Evolutionary conservation across 2,329 filamentous ascomycete species (phyloP), one percentile per base, ranked within the genome.

Genomic region (Cadophora sp.): DNA sequence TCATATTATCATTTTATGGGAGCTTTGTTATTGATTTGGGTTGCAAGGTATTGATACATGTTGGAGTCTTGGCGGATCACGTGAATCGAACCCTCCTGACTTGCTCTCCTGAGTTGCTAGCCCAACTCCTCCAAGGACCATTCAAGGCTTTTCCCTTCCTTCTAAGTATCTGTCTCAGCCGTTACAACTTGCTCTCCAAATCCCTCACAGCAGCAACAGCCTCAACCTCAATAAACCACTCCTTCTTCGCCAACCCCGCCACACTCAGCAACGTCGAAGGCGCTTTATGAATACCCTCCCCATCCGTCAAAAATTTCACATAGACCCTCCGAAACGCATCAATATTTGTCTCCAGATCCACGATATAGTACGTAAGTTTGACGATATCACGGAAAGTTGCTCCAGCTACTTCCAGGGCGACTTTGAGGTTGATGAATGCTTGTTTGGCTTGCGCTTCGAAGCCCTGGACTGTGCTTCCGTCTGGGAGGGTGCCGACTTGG

Each of bases 161-260:
- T 30, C 22, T 2, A 27, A 27, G n/a, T 9, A 3, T 59, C 14
- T 7, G 43, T 45, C 55, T 7, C 20, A 45, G 3, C 20, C 13
- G 11, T 45, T 13, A 45, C 18, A 59, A 18, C 33, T 56, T 39
- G 11, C 53, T 56, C 9, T 56, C 30, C 18, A 59, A 33, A 13
- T 51, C 59, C 43, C 27, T 51, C 4, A 65, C 47, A 55, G 48
- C 56, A 60, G 63, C 56, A 20, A 61, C 55, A 59, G 56, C 63
- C 22, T 65, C 63, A 27, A 65, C 56, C 56, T 65, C 63, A 55
- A 65, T 22, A 9, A 60, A n/a, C 55, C 55, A 59, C 30, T 60
- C 55, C 36, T 24, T 22, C 30, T 20, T 45, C 22, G 56, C 56
- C 33, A 65, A 22, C 4, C 47, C 27, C 14, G 30, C 22, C 2